phyloP scores from a whole-genome alignment of 495 filamentous ascomycete genomes.

The Trichoderma reesei region DNA sequence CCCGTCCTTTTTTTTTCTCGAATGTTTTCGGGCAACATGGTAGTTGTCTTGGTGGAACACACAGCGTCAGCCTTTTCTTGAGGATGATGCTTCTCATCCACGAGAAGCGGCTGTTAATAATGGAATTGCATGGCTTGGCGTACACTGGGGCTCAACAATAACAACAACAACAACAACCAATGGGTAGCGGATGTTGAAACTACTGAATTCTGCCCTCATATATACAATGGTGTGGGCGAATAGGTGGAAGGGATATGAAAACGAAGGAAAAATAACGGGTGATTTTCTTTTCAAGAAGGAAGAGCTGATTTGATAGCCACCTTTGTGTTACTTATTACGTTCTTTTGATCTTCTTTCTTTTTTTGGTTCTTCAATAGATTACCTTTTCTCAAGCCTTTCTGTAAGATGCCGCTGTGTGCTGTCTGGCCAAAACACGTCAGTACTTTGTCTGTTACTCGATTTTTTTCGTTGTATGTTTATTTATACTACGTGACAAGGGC shows the following conservation, averaged over 20 bases:
- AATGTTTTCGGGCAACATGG: background rate
- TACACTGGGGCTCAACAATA: background rate
- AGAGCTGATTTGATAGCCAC: background rate
- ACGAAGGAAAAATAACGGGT: background rate
- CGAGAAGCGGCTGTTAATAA: conserved; percentile 8
- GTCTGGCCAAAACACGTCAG: no score
- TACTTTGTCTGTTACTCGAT: background rate
- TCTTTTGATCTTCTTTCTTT: background rate
- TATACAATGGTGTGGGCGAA: background rate
- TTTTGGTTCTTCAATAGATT: background rate
- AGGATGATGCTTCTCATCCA: background rate
- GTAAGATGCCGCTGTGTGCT: no score
- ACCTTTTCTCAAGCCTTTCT: no score
- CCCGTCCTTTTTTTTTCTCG: no score
- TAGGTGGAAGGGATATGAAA: background rate
- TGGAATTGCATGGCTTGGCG: conserved; percentile 8
- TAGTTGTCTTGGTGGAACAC: background rate
- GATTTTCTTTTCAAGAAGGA: background rate
- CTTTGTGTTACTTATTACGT: no score
- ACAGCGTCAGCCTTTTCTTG: background rate
- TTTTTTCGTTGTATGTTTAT: background rate
- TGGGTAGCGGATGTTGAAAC: no score
- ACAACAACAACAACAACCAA: no score
- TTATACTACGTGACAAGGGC: background rate
- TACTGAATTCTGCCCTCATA: no score